Conservation (phyloP, 495 filamentous ascomycete genomes). For the Venustampulla echinocandica region DNA sequence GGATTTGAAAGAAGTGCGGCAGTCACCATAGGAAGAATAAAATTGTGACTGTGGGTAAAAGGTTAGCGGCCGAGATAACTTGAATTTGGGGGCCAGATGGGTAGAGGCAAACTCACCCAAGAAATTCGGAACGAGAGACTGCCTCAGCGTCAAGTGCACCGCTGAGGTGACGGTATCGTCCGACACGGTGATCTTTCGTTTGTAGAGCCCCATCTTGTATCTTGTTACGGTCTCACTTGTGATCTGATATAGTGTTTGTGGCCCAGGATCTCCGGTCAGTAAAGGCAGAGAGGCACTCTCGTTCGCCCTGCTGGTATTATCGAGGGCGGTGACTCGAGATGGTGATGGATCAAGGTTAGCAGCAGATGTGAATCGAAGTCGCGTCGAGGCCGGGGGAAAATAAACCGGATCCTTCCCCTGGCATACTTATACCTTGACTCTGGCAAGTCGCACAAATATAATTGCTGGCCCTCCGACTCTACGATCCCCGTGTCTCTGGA, state of each 20-base stretch:
- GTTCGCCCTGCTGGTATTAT: no score
- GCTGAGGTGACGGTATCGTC: slow-evolving; percentile 16
- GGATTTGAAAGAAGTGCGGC: neutral
- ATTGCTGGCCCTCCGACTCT: no score
- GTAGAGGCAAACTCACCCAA: slow-evolving; percentile 7
- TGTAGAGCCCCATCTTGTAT: slow-evolving; percentile 9
- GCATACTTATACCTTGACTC: no score
- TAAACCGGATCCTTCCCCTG: no score
- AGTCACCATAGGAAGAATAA: slow-evolving; percentile 13
- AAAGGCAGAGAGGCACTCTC: no score
- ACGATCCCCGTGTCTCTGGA: no score
- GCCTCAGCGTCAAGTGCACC: slow-evolving; percentile 18
- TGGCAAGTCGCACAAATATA: no score
- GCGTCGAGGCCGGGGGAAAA: no score
- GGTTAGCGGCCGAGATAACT: neutral
- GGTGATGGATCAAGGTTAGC: no score
- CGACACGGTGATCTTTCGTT: slow-evolving; percentile 11
- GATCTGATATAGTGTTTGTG: neutral
- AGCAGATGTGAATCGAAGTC: no score
- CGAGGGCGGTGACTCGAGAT: no score
- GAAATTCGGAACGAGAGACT: slow-evolving; percentile 14
- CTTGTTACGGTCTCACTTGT: neutral
- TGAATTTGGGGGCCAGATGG: neutral
- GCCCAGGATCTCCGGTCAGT: no score
- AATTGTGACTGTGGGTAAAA: slow-evolving; percentile 5